phyloP scores from a whole-genome alignment of 257 asterid species.

The Nicotiana noctiflora region DNA sequence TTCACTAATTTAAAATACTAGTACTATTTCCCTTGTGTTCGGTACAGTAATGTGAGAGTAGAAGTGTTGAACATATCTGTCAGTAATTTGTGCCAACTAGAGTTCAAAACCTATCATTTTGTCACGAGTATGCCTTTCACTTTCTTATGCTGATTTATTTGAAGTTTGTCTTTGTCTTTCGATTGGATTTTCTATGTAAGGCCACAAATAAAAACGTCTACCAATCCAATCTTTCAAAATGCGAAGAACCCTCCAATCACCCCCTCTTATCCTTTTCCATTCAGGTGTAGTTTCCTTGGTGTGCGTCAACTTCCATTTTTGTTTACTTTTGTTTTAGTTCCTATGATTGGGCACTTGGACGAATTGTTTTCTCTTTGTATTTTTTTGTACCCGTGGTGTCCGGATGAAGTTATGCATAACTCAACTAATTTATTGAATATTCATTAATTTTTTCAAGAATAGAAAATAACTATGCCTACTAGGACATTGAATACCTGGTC shows the following conservation, averaged over 20 bases:
- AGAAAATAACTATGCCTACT: too few species aligned
- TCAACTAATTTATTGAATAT: too few species aligned
- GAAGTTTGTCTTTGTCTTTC: not conserved
- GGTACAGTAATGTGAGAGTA: not conserved
- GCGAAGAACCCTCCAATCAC: not conserved
- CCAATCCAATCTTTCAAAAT: not conserved
- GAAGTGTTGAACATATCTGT: not conserved
- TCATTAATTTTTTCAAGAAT: too few species aligned
- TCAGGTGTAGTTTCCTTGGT: not conserved
- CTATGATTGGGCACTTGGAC: not conserved
- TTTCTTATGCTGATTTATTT: not conserved
- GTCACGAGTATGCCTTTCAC: not conserved
- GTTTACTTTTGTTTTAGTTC: not conserved
- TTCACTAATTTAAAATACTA: not conserved
- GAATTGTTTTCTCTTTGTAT: too few species aligned
- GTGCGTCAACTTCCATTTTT: not conserved
- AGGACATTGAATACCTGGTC: too few species aligned
- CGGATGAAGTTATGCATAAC: too few species aligned
- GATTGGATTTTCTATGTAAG: not conserved
- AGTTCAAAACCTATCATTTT: not conserved
- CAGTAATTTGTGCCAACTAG: not conserved
- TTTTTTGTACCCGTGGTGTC: too few species aligned
- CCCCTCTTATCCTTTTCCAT: not conserved
- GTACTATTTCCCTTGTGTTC: not conserved
- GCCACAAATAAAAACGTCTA: not conserved